Conservation (phyloP, 129 eudicot genomes). For the Rutidosis leptorrhynchoides region DNA sequence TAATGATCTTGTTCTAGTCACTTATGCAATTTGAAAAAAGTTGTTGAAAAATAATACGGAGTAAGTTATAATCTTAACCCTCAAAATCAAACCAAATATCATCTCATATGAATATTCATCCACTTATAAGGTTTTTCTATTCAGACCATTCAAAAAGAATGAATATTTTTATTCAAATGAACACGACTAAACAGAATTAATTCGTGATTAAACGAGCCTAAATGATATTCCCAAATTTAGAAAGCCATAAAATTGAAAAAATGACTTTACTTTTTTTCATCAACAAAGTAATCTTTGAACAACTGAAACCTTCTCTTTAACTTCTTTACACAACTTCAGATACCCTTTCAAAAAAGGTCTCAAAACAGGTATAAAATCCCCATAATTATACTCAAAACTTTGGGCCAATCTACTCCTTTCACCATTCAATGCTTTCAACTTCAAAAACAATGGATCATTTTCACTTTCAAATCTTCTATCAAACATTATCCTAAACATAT, state of each 20-base stretch:
- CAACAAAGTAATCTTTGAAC: slow-evolving; percentile 78
- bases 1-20: no score
- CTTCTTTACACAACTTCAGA: slow-evolving; percentile 67
- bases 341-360: slow-evolving; percentile 81
- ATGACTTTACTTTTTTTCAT: slow-evolving; percentile 76
- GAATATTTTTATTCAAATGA: no score
- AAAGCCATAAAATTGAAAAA: background rate
- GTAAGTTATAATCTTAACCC: no score
- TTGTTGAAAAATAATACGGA: no score
- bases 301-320: slow-evolving; percentile 75
- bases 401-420: slow-evolving; percentile 89
- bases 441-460: slow-evolving; percentile 74
- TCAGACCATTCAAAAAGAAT: no score
- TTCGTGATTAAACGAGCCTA: no score
- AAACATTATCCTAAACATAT: slow-evolving; percentile 83
- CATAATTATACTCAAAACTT: slow-evolving; percentile 86
- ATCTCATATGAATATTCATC: background rate
- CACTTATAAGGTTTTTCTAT: no score
- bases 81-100: background rate
- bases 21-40: no score
- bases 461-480: slow-evolving; percentile 67
- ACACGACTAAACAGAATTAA: no score
- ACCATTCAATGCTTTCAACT: slow-evolving; percentile 71
- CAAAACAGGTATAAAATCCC: slow-evolving; percentile 84
- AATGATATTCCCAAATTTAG: background rate